These are phyloP conservation scores for Fusarium veterinarium DNA, from an alignment of 2,329 filamentous ascomycete genomes.

Conservation along the genomic window DNA sequence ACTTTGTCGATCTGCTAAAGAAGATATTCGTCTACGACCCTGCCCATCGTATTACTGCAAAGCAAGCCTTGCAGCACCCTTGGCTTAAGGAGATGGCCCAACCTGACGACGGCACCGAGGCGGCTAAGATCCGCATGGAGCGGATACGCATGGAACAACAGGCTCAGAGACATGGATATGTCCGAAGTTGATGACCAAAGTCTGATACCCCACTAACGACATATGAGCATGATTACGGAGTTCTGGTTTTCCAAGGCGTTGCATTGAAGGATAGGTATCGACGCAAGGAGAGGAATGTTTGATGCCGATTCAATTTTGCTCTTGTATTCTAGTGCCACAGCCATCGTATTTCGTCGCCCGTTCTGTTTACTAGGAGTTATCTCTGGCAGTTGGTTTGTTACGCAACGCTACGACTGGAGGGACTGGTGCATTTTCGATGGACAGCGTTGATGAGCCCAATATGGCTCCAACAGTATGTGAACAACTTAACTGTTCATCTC, in stretches of 20 bases:
- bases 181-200: slow-evolving; percentile 40
- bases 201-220: slow-evolving; percentile 44
- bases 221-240: slow-evolving; percentile 50
- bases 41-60: slow-evolving; percentile 72
- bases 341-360: slow-evolving; percentile 37
- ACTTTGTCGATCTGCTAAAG: slow-evolving; percentile 72
- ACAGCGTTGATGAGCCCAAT: slow-evolving; percentile 33
- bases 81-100: slow-evolving; percentile 74
- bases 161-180: slow-evolving; percentile 39
- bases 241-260: slow-evolving; percentile 44
- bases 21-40: slow-evolving; percentile 78
- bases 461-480: slow-evolving; percentile 38
- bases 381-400: slow-evolving; percentile 36
- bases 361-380: slow-evolving; percentile 41
- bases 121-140: slow-evolving; percentile 70
- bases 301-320: slow-evolving; percentile 40
- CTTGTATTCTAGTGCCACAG: slow-evolving; percentile 48
- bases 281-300: slow-evolving; percentile 29
- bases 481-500: slow-evolving; percentile 41
- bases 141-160: slow-evolving; percentile 59
- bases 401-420: slow-evolving; percentile 39
- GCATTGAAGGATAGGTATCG: slow-evolving; percentile 37
- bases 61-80: slow-evolving; percentile 72
- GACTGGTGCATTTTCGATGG: slow-evolving; percentile 35
- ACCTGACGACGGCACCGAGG: slow-evolving; percentile 75